These are phyloP conservation scores for Proliferodiscus dingleyae DNA, from an alignment of 2,329 filamentous ascomycete genomes.

Conservation along the genomic window DNA sequence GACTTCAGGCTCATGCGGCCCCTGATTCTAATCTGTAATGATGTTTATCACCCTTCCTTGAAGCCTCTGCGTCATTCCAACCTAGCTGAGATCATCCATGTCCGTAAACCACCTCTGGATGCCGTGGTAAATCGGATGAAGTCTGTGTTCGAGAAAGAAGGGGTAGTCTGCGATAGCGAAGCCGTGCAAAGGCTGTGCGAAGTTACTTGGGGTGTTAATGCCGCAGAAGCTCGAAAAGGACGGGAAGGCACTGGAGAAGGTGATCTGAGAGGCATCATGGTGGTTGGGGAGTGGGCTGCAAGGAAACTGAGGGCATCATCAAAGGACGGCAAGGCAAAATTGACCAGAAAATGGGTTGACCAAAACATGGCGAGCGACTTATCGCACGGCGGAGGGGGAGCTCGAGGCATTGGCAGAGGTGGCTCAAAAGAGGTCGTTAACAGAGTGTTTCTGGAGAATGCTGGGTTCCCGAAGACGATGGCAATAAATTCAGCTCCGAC, in stretches of 20 bases:
- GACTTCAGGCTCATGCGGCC: slow-evolving; percentile 83
- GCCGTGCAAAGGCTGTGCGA: slow-evolving; percentile 82
- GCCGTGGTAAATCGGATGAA: slow-evolving; percentile 80
- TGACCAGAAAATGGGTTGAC: slow-evolving; percentile 76
- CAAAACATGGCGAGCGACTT: slow-evolving; percentile 64
- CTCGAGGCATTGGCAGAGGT: slow-evolving; percentile 67
- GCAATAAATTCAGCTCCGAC: slow-evolving; percentile 23
- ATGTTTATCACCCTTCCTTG: slow-evolving; percentile 88
- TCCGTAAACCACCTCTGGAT: slow-evolving; percentile 82
- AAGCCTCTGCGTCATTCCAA: slow-evolving; percentile 79
- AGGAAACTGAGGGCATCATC: slow-evolving; percentile 55
- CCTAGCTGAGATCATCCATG: slow-evolving; percentile 84
- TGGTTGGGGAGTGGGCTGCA: slow-evolving; percentile 83
- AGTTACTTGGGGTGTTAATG: slow-evolving; percentile 73
- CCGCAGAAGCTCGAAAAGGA: slow-evolving; percentile 64
- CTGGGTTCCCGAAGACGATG: slow-evolving; percentile 53
- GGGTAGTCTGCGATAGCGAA: slow-evolving; percentile 81
- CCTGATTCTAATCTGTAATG: slow-evolving; percentile 92
- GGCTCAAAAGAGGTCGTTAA: slow-evolving; percentile 69
- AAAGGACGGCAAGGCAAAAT: slow-evolving; percentile 37
- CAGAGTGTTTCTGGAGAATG: slow-evolving; percentile 74
- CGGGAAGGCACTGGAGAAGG: slow-evolving; percentile 64
- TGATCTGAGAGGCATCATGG: slow-evolving; percentile 78
- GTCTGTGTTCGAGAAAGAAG: slow-evolving; percentile 80
- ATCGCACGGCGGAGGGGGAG: slow-evolving; percentile 64